Conservation (phyloP, 495 filamentous ascomycete species). For the Aspergillus olivimuriae region DNA sequence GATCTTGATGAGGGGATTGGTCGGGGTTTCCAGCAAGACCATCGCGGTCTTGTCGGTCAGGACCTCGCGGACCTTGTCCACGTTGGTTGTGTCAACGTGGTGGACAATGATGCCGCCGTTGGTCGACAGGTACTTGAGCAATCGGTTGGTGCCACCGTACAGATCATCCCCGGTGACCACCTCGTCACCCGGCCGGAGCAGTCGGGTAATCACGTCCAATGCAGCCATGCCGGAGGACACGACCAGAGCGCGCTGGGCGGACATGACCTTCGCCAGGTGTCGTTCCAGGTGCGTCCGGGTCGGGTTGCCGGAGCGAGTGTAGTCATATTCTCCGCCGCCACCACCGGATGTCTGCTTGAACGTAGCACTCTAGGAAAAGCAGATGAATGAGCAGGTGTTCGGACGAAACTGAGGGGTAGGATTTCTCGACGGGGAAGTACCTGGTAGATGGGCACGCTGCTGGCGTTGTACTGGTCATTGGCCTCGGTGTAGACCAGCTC, state of each 20-base stretch:
- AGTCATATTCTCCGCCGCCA: constrained; percentile 86
- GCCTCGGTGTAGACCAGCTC: constrained; percentile 94
- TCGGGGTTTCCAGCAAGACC: constrained; percentile 94
- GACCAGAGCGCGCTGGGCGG: constrained; percentile 80
- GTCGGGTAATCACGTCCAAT: constrained; percentile 90
- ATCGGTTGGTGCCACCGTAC: constrained; percentile 91
- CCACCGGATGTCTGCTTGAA: constrained; percentile 88
- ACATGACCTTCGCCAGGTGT: constrained; percentile 98
- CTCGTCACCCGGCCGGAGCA: constrained; percentile 89
- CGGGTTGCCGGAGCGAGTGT: constrained; percentile 94
- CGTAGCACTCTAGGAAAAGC: constrained; percentile 66
- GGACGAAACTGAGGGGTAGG: not conserved
- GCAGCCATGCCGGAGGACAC: constrained; percentile 97
- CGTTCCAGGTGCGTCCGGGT: constrained; percentile 94
- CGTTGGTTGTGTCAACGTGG: constrained; percentile 87
- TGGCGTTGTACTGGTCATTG: constrained; percentile 92
- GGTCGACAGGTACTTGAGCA: constrained; percentile 84
- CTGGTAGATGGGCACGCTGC: constrained; percentile 93
- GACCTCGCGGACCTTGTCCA: constrained; percentile 59
- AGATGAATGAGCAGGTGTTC: constrained; percentile 7
- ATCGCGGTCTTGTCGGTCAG: constrained; percentile 79
- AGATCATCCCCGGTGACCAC: constrained; percentile 95
- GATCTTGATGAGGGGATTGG: constrained; percentile 97
- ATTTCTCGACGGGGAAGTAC: constrained; percentile 25
- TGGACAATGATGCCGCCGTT: constrained; percentile 87